A percentile compares a stretch with the other conserved stretches of the same genome.
Conservation (phyloP, 2,329 filamentous ascomycete genomes). For the Nothophaeocryptopus gaeumannii region DNA sequence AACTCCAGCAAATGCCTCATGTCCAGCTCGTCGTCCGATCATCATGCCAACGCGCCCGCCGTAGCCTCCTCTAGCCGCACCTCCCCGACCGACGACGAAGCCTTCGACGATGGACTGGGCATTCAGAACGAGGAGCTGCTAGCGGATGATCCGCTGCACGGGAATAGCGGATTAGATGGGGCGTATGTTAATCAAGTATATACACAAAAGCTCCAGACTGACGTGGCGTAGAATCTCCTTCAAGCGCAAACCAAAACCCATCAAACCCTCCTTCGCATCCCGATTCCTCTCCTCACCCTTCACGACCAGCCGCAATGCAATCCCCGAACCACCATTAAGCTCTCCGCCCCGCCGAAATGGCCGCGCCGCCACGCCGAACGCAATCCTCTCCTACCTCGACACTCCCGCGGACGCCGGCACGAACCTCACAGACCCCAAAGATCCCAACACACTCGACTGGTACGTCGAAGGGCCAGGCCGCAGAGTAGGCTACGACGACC, state of each 20-base stretch:
- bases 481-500: constrained; percentile 89
- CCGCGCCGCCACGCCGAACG: constrained; percentile 34
- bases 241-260: constrained; percentile 63
- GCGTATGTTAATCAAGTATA: constrained; percentile 31
- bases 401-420: constrained; percentile 37
- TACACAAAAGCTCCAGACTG: constrained; percentile 1
- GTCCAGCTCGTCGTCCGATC: constrained; percentile 36
- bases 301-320: constrained; percentile 33
- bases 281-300: constrained; percentile 46
- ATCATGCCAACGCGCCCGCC: constrained; percentile 35
- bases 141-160: constrained; percentile 30
- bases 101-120: constrained; percentile 33
- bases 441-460: constrained; percentile 65
- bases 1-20: constrained; percentile 29
- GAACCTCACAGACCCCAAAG: constrained; percentile 42
- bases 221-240: constrained; percentile 56
- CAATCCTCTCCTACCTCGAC: constrained; percentile 44
- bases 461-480: constrained; percentile 83
- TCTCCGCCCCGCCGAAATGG: constrained; percentile 28
- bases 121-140: constrained; percentile 50
- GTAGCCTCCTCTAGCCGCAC: constrained; percentile 47
- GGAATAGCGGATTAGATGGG: constrained; percentile 47
- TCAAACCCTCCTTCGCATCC: constrained; percentile 39
- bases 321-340: constrained; percentile 29
- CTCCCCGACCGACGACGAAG: constrained; percentile 34